Percentiles rank a stretch among this genome's conserved stretches.
Conservation (phyloP, 768 basidiomycete genomes). For the Termitomyces titanicus region DNA sequence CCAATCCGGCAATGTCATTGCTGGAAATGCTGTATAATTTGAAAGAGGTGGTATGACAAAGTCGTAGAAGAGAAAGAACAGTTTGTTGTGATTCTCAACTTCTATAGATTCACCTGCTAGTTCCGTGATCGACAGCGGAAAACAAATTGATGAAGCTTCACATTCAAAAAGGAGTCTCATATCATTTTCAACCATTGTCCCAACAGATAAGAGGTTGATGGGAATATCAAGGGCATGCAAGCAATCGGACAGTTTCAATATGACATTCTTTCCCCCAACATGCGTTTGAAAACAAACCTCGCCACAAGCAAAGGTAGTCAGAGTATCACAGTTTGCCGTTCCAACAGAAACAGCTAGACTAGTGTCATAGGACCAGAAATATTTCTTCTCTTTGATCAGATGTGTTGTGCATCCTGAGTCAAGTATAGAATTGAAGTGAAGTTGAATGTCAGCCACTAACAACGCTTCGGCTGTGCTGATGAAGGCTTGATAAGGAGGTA, state of each 20-base stretch:
- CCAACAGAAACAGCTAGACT: background rate
- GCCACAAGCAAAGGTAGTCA: background rate
- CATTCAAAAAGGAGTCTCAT: background rate
- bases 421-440: background rate
- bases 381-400: background rate
- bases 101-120: too few species aligned
- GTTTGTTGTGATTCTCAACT: background rate
- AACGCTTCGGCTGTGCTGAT: too few species aligned
- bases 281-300: background rate
- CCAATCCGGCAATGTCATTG: background rate
- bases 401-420: too few species aligned
- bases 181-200: background rate
- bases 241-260: background rate
- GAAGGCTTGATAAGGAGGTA: too few species aligned
- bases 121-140: background rate
- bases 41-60: background rate
- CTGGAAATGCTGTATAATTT: background rate
- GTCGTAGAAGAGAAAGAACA: background rate
- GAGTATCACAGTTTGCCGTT: background rate
- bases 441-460: too few species aligned
- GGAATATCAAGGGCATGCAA: background rate
- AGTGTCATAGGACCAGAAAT: background rate
- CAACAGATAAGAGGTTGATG: conserved; percentile 3
- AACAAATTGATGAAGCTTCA: background rate
- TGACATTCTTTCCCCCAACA: background rate